Conservation (phyloP, 1,139 yeast genomes). For the Maudiozyma humilis region DNA sequence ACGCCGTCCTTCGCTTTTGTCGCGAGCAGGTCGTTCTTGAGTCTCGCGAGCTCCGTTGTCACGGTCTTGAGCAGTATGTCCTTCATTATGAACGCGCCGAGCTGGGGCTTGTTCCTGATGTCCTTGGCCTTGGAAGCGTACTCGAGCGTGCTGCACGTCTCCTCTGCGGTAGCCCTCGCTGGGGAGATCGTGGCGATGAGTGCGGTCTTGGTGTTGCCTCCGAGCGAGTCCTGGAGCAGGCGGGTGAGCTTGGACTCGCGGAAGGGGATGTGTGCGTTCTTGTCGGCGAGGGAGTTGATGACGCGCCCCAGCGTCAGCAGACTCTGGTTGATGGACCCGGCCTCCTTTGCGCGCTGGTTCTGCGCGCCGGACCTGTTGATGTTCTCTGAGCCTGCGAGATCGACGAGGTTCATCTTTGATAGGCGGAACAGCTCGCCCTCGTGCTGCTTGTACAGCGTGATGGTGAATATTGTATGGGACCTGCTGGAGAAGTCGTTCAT, state of each 20-base stretch:
- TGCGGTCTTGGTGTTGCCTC: constrained; percentile 60
- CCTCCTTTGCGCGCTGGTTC: constrained; percentile 56
- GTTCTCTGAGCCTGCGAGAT: constrained; percentile 73
- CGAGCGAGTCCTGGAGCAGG: constrained; percentile 55
- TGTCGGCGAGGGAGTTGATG: constrained; percentile 45
- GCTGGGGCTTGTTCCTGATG: constrained; percentile 55
- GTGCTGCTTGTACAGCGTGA: constrained; percentile 43
- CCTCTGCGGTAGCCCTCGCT: constrained; percentile 52
- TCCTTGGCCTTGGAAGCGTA: constrained; percentile 61
- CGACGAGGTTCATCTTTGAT: constrained; percentile 68
- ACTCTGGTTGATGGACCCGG: constrained; percentile 61
- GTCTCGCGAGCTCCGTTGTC: constrained; percentile 46
- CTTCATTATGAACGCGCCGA: constrained; percentile 39
- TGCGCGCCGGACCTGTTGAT: constrained; percentile 51
- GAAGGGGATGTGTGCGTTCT: constrained; percentile 47
- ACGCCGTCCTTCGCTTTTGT: constrained; percentile 58
- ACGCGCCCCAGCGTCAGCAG: constrained; percentile 58
- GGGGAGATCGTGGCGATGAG: constrained; percentile 62
- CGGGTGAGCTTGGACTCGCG: constrained; percentile 60
- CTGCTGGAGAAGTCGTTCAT: constrained; percentile 63
- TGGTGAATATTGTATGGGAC: constrained; percentile 65
- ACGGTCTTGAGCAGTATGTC: constrained; percentile 50
- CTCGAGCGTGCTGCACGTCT: constrained; percentile 55
- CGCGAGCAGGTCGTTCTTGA: constrained; percentile 51
- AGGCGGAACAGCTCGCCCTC: constrained; percentile 38